Evolutionary conservation across 495 filamentous ascomycete species (phyloP).

Genomic region (Neurospora sp.): DNA sequence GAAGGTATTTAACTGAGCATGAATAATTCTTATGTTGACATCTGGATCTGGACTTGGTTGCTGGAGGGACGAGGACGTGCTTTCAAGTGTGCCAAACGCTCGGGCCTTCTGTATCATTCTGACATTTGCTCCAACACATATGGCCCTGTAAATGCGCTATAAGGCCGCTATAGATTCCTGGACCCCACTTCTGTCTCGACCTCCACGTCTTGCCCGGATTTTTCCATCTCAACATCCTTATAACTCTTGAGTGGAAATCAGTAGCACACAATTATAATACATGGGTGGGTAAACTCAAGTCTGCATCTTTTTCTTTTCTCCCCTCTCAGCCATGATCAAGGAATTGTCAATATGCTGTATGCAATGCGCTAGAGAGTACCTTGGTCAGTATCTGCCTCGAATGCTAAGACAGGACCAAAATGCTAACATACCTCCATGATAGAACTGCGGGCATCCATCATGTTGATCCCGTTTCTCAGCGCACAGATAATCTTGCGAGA

Average conservation of each 20-base stretch:
- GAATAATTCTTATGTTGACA: no score
- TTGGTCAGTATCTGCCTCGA: not conserved
- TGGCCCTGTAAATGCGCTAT: not conserved
- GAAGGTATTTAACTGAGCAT: not conserved
- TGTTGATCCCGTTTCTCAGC: not conserved
- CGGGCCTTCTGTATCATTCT: not conserved
- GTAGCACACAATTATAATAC: not conserved
- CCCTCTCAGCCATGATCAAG: not conserved
- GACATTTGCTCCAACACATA: not conserved
- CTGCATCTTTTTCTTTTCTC: not conserved
- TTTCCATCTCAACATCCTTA: not conserved
- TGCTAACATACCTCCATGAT: not conserved
- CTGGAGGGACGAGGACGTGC: no score
- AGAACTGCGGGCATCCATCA: not conserved
- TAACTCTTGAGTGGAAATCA: not conserved
- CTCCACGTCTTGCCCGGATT: no score
- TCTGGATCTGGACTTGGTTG: not conserved
- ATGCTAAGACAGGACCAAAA: no score
- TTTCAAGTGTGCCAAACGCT: no score
- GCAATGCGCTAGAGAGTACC: no score
- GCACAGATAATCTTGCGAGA: not conserved
- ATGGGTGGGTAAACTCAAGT: not conserved
- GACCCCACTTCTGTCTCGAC: not conserved
- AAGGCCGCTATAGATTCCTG: not conserved
- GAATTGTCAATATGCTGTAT: no score